These are phyloP conservation scores for Ramaria sp. DNA, from an alignment of 768 basidiomycete genomes.

Conservation along the genomic window DNA sequence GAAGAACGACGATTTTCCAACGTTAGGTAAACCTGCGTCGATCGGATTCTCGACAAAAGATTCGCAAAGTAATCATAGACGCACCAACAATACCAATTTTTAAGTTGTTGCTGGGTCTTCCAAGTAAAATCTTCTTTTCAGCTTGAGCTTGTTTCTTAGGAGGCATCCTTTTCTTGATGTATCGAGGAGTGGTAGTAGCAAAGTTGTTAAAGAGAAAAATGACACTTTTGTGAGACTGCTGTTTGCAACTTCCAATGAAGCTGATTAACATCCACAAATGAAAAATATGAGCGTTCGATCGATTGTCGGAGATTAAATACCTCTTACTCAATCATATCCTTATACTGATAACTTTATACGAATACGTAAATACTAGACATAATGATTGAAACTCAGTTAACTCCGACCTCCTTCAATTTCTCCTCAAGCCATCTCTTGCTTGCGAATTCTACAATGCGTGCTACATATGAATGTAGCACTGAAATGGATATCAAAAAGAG, in stretches of 20 bases:
- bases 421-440: too few relatives aligned
- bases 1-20: slow-evolving; percentile 99
- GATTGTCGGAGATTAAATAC: slow-evolving; percentile 9
- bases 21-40: slow-evolving; percentile 75
- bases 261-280: slow-evolving; percentile 6
- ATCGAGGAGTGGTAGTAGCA: slow-evolving; percentile 26
- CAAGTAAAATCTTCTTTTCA: slow-evolving; percentile 83
- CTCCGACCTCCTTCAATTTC: too few relatives aligned
- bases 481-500: too few relatives aligned
- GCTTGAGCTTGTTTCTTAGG: slow-evolving; percentile 71
- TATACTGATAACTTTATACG: neutral
- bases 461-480: too few relatives aligned
- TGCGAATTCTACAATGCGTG: too few relatives aligned
- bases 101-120: slow-evolving; percentile 91
- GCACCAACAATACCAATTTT: slow-evolving; percentile 98
- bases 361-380: too few relatives aligned
- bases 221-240: neutral
- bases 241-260: neutral
- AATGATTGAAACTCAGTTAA: too few relatives aligned
- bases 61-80: slow-evolving; percentile 23
- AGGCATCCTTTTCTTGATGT: slow-evolving; percentile 67
- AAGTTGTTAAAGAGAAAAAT: slow-evolving; percentile 18
- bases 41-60: slow-evolving; percentile 9
- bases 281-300: slow-evolving; percentile 3
- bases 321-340: neutral